These are phyloP conservation scores for Glaciozyma martinii DNA, from an alignment of 768 basidiomycete species.

Conservation along the genomic window DNA sequence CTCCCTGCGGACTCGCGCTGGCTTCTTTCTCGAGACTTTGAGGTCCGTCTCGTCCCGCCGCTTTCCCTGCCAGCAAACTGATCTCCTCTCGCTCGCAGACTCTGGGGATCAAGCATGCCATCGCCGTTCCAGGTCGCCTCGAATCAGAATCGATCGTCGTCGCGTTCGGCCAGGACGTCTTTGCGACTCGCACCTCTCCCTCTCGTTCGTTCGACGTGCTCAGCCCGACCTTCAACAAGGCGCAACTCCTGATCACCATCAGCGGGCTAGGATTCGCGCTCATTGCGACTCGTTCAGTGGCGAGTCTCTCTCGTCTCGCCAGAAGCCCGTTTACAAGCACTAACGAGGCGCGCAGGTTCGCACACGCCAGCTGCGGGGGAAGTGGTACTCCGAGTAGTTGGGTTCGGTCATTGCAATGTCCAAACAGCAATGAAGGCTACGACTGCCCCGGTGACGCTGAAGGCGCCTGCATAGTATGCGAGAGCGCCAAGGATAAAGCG, in stretches of 20 bases:
- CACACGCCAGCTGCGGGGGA: background rate
- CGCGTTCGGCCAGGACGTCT: conserved; percentile 78
- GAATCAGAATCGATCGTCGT: conserved; percentile 89
- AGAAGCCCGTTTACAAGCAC: background rate
- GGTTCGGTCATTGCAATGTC: conserved; percentile 43
- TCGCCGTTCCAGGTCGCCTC: conserved; percentile 62
- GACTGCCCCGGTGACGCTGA: conserved; percentile 78
- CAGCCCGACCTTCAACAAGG: conserved; percentile 85
- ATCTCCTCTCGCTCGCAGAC: background rate
- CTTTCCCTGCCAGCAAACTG: background rate
- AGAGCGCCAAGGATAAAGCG: conserved; percentile 90
- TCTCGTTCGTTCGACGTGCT: conserved; percentile 88
- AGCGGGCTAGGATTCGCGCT: conserved; percentile 64
- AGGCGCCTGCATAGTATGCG: conserved; percentile 88
- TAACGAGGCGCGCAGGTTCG: background rate
- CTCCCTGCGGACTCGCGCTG: conserved; percentile 59
- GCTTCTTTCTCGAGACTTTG: conserved; percentile 52
- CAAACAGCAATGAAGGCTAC: conserved; percentile 77
- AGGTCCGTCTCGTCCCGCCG: conserved; percentile 41
- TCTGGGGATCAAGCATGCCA: background rate
- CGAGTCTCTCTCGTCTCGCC: conserved; percentile 39
- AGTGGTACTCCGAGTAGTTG: background rate
- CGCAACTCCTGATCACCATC: conserved; percentile 76
- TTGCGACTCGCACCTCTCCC: conserved; percentile 72
- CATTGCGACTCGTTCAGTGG: conserved; percentile 71